Base-by-base conservation (phyloP, 2,329 filamentous ascomycete genomes). In the Xenoacremonium recifei region DNA sequence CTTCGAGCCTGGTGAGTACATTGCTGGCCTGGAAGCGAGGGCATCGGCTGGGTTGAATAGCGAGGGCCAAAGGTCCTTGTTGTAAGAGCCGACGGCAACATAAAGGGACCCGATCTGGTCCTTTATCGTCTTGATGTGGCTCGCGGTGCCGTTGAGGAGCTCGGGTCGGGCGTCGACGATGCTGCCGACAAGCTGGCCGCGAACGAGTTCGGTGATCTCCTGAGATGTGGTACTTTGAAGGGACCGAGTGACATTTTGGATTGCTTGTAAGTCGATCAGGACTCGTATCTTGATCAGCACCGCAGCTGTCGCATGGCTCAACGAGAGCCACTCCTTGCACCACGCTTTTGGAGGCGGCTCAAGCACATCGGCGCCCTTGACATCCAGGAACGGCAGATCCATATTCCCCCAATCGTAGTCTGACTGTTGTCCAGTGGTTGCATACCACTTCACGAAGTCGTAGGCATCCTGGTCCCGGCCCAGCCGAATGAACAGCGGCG, bases 401-500 rank as follows among this genome's bases (percentile, higher is more conserved):
- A 44, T 42, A 33, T 61, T 25, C 0, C 32, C 44, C 49, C 48
- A 57, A 32, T 57, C 49, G 20, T 58, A 54, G 12, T 55, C 16
- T 0, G 29, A 3, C 2, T 48, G 48, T n/a, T n/a, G n/a, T n/a
- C n/a, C n/a, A 2, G 35, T 44, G 0, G 50, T 58, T 0, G 50
- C 58, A 43, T 57, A 64, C 59, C 63, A 66, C 50, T 63, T 69
- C 3, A 65, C 35, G 27, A 72, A 71, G 40, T 72, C 67, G 45
- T 74, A 75, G 50, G 65, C 69, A n/a, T 74, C 72, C 50, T 79
- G 73, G 42, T 79, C 75, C 31, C 54, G 60, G 16, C 65, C 65
- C 6, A 79, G 61, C 3, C 73, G 68, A 12, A 80, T 51, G 40
- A 70, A 63, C 9, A 73, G 31, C 1, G 53, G 47, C 0, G 76